Evolutionary conservation across 192 early-diverging fungal genomes (phyloP), one percentile per base, ranked within the genome.

Genomic region (Podila epigama): DNA sequence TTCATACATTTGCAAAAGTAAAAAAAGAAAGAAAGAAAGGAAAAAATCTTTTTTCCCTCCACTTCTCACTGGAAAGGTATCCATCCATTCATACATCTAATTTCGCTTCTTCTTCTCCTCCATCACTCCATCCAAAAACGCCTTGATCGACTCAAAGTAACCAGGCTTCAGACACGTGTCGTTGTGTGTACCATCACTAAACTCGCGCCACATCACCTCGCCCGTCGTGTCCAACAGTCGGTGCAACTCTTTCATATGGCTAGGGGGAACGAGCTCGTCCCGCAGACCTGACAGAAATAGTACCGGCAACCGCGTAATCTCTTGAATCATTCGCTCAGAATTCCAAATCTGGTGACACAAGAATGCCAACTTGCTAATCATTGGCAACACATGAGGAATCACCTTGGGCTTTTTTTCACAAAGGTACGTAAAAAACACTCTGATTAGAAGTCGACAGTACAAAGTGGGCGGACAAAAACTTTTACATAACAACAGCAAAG

Each of bases 261-360:
- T 64, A 29, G 93, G 89, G 29, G 96, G 97, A 16, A 99, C 86
- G 40, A 99, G 79, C 69, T 97, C 95, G 80, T 99, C 97, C 56
- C 82, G 82, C 1, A 80, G 67, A 5, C 96, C 95, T 20, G 92
- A 89, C 10, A 97, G 78, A 61, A 97, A 94, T 53, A 96, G 82
- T 16, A 94, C 88, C 1, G 96, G 97, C 22, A 90, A 83, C 2
- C 61, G 70, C 15, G 67, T 66, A 31, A 97, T 91, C 53, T 78
- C 79, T 51, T 82, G 75, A 59, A 98, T 92, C 28, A 84, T 81
- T 10, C 66, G 60, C 62, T 96, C 92, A 15, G 95, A 94, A 53
- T 88, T 80, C 97, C 97, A 99, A 48, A 91, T 87, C 69, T 99
- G 94, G 80, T 93, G 93, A 68, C 91, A 92, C 20, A 97, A 79